Evolutionary conservation across 371 early-diverging fungal species (phyloP).

Genomic region (Mucor circinelloides): DNA sequence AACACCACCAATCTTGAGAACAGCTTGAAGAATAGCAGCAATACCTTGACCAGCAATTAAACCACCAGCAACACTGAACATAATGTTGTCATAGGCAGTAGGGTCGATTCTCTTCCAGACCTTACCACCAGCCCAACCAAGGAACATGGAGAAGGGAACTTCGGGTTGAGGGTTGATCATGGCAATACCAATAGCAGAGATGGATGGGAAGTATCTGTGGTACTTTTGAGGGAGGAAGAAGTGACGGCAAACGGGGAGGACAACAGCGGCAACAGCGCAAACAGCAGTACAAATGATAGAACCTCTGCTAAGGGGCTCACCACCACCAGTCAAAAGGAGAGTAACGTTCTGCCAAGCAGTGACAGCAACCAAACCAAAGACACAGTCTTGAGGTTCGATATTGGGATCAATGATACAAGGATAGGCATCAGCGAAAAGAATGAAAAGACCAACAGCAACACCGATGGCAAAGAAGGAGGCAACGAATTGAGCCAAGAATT

Average conservation of each 20-base stretch:
- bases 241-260: constrained; percentile 52
- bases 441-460: constrained; percentile 59
- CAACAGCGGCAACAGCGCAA: constrained; percentile 50
- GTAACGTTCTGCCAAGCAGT: constrained; percentile 67
- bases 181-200: constrained; percentile 72
- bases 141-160: constrained; percentile 61
- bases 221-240: constrained; percentile 56
- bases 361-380: constrained; percentile 63
- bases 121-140: constrained; percentile 56
- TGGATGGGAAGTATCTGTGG: constrained; percentile 60
- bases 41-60: constrained; percentile 80
- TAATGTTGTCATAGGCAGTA: constrained; percentile 47
- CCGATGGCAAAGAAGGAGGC: constrained; percentile 64
- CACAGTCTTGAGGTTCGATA: constrained; percentile 34
- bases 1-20: constrained; percentile 49
- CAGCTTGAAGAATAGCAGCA: constrained; percentile 65
- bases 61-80: constrained; percentile 68
- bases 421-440: constrained; percentile 64
- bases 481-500: constrained; percentile 64
- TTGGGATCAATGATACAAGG: constrained; percentile 50
- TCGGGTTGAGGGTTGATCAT: constrained; percentile 66
- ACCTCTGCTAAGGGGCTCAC: constrained; percentile 43
- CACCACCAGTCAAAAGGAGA: constrained; percentile 53
- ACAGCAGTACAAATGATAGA: constrained; percentile 54
- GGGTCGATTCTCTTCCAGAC: constrained; percentile 57